Percentiles rank a stretch among this genome's conserved stretches.
Conservation (phyloP, 169 alveolate species). For the Babesia bigemina region DNA sequence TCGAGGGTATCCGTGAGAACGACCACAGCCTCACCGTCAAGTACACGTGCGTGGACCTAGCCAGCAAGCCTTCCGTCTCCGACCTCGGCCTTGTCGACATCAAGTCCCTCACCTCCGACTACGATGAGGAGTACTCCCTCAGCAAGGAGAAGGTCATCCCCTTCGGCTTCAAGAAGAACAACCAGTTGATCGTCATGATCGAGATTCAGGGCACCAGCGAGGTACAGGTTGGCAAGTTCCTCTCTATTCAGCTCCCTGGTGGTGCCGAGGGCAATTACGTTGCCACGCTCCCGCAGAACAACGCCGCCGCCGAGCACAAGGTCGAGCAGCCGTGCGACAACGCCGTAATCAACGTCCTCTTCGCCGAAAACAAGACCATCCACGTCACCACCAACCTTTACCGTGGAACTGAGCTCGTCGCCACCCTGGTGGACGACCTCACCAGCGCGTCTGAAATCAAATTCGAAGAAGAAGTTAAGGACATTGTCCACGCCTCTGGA, state of each 20-base stretch:
- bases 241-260: slow-evolving; percentile 34
- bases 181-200: slow-evolving; percentile 32
- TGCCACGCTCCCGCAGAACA: background rate
- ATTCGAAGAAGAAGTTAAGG: slow-evolving; percentile 30
- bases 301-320: background rate
- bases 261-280: background rate
- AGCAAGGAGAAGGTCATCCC: slow-evolving; percentile 22
- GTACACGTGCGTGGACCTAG: slow-evolving; percentile 40
- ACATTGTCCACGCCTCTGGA: slow-evolving; percentile 57
- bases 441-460: background rate
- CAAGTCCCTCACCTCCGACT: background rate
- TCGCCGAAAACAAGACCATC: slow-evolving; percentile 23
- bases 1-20: slow-evolving; percentile 24
- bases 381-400: slow-evolving; percentile 31
- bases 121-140: background rate
- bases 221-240: slow-evolving; percentile 48
- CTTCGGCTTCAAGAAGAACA: slow-evolving; percentile 12
- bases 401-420: slow-evolving; percentile 1
- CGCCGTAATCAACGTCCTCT: slow-evolving; percentile 20
- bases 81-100: slow-evolving; percentile 1
- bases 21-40: slow-evolving; percentile 50
- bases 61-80: slow-evolving; percentile 19
- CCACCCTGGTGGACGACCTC: slow-evolving; percentile 3
- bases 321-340: slow-evolving; percentile 19
- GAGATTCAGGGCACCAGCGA: slow-evolving; percentile 16